These are phyloP conservation scores for Candida stauntonica DNA, from an alignment of 805 yeast genomes.

Conservation along the genomic window DNA sequence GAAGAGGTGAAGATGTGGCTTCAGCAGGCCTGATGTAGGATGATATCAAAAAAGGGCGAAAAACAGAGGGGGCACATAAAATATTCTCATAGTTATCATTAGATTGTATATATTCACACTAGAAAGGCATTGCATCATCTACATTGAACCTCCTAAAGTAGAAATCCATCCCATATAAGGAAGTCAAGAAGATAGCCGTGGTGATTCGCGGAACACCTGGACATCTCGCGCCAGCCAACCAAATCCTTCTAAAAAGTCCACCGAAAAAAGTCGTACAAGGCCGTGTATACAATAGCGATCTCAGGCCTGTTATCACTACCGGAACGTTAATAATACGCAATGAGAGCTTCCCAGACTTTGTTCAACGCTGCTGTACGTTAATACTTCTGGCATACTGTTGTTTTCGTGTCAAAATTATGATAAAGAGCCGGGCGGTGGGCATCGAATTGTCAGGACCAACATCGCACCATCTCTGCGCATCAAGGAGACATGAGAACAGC, in stretches of 20 bases:
- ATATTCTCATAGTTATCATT: no score
- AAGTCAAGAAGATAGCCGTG: slow-evolving; percentile 1
- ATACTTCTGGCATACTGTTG: not conserved
- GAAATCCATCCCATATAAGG: slow-evolving; percentile 11
- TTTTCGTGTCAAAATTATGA: not conserved
- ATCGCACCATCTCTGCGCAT: no score
- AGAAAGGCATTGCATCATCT: not conserved
- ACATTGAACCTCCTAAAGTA: no score
- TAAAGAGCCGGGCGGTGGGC: no score
- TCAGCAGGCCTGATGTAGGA: slow-evolving; percentile 11
- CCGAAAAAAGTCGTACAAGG: slow-evolving; percentile 9
- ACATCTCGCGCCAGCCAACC: slow-evolving; percentile 17
- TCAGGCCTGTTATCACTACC: no score
- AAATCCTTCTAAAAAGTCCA: slow-evolving; percentile 8
- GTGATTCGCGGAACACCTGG: slow-evolving; percentile 7
- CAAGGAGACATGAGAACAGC: no score
- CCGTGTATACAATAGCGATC: no score
- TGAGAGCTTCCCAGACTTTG: slow-evolving; percentile 47
- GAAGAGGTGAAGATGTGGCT: slow-evolving; percentile 59
- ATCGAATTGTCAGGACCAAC: no score
- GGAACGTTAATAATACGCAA: slow-evolving; percentile 22
- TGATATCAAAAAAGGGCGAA: slow-evolving; percentile 2
- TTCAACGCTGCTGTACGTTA: slow-evolving; percentile 44
- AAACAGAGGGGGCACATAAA: no score
- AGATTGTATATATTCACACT: not conserved